Evolutionary conservation across 1,284 basidiomycete species (phyloP), one percentile per base, ranked within the genome.

Genomic region (Ustilago curta): DNA sequence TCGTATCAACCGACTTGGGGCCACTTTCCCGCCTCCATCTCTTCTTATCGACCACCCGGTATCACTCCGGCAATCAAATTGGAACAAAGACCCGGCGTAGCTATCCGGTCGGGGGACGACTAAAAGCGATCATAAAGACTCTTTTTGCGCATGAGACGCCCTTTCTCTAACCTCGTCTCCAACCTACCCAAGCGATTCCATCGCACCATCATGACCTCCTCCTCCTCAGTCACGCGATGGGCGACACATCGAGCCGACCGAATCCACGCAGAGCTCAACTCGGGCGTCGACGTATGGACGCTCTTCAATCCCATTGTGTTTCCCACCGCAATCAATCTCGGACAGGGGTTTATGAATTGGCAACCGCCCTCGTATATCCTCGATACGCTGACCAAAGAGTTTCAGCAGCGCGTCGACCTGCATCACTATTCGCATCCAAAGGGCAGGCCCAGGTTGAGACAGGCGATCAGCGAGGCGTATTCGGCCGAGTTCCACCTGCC

Each of bases 341-440:
- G 83, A 14, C 83, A 84, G 51, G 83, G 83, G 2, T 84, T 84
- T 51, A 84, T 84, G 83, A 82, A 80, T 56, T 84, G 81, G 77
- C 58, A 76, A 31, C 83, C 83, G 9, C 78, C 82, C 2, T 32
- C 72, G 1, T 83, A 78, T 49, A 63, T 83, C 29, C 59, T 73
- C 27, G 77, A 83, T 2, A 58, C 61, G 3, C 35, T 83, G 11
- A 67, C 54, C 4, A 51, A 58, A 14, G 79, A 75, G 29, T 43
- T 75, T 7, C 19, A 49, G 4, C 42, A 69, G 19, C 72, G 82
- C 7, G 67, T 78, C 2, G 83, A 83, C n/a, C 58, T 82, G 49
- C 82, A 84, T 52, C 83, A 84, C 59, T 84, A 84, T 59, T 76
- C 77, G 16, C 81, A 82, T 44, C 77, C 83, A 5, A 83, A 83